phyloP scores from a whole-genome alignment of 768 basidiomycete genomes.

The Lepiota brunneoincarnata region DNA sequence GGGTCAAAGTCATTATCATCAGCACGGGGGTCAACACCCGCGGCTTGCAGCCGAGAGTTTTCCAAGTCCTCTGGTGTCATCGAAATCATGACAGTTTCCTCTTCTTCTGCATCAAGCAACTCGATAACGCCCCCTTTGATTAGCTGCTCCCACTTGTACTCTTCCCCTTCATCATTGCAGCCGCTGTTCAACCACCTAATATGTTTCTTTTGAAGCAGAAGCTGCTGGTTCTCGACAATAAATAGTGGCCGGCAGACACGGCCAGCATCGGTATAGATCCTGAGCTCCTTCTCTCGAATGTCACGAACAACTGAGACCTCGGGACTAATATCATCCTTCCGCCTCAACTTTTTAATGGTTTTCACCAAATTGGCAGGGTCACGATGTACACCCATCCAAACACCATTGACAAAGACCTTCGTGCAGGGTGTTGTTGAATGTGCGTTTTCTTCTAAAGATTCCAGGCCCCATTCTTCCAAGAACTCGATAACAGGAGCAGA shows the following conservation, averaged over 20 bases:
- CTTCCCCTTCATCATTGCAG: slow-evolving; percentile 55
- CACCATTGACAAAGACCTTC: slow-evolving; percentile 98
- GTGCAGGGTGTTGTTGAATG: slow-evolving; percentile 81
- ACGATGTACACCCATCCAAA: slow-evolving; percentile 99
- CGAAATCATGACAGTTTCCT: slow-evolving; percentile 99
- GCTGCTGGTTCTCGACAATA: slow-evolving; percentile 90
- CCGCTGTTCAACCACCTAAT: slow-evolving; percentile 67
- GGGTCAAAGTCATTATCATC: slow-evolving; percentile 79
- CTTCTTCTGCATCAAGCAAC: slow-evolving; percentile 95
- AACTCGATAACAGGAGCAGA: slow-evolving; percentile 97
- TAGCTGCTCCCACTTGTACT: slow-evolving; percentile 82
- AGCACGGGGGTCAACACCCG: slow-evolving; percentile 53
- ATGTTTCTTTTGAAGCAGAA: slow-evolving; percentile 82
- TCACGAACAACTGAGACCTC: slow-evolving; percentile 98
- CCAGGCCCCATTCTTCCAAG: slow-evolving; percentile 97
- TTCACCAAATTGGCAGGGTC: slow-evolving; percentile 90
- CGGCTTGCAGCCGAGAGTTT: slow-evolving; percentile 67
- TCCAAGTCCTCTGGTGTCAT: slow-evolving; percentile 98
- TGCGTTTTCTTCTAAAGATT: slow-evolving; percentile 91
- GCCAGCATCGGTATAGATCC: slow-evolving; percentile 95
- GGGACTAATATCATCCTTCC: slow-evolving; percentile 92
- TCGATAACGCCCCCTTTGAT: slow-evolving; percentile 89
- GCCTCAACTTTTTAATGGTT: slow-evolving; percentile 87
- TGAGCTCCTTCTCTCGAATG: slow-evolving; percentile 91
- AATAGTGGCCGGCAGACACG: slow-evolving; percentile 96